phyloP scores from a whole-genome alignment of 2,329 filamentous ascomycete species.

The Aspergillus floridensis region DNA sequence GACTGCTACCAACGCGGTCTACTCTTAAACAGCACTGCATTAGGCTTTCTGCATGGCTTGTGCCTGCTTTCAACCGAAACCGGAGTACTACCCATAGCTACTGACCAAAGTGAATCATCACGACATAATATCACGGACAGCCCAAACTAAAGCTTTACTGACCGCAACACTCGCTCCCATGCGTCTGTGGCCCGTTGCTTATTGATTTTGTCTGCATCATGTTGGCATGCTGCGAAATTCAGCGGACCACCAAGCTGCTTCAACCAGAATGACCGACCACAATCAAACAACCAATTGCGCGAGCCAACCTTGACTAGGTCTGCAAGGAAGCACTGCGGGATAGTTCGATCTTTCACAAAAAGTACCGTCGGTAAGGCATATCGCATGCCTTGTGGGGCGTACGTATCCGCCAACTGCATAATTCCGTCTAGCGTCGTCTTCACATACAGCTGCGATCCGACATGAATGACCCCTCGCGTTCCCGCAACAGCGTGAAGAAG shows the following conservation, averaged over 20 bases:
- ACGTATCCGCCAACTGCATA: slow-evolving; percentile 16
- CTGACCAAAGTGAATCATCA: neutral
- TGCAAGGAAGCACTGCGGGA: slow-evolving; percentile 29
- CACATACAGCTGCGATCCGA: slow-evolving; percentile 31
- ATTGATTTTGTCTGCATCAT: slow-evolving; percentile 26
- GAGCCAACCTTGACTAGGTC: slow-evolving; percentile 33
- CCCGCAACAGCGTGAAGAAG: slow-evolving; percentile 30
- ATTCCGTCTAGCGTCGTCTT: slow-evolving; percentile 30
- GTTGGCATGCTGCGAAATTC: slow-evolving; percentile 25
- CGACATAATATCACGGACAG: neutral
- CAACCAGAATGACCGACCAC: slow-evolving; percentile 33
- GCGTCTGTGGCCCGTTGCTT: slow-evolving; percentile 20
- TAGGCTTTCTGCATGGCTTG: neutral
- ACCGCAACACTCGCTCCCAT: slow-evolving; percentile 17
- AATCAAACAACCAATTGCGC: slow-evolving; percentile 34
- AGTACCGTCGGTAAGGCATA: slow-evolving; percentile 25
- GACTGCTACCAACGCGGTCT: neutral
- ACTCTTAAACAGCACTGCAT: neutral
- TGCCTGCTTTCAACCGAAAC: neutral
- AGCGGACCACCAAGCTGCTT: slow-evolving; percentile 30
- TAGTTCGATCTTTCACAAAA: slow-evolving; percentile 29
- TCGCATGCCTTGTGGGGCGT: slow-evolving; percentile 22
- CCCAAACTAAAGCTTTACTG: slow-evolving; percentile 20
- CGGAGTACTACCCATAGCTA: neutral
- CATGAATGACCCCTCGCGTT: slow-evolving; percentile 30